Conservation (phyloP, 192 early-diverging fungal genomes). For the Coemansia sp. region DNA sequence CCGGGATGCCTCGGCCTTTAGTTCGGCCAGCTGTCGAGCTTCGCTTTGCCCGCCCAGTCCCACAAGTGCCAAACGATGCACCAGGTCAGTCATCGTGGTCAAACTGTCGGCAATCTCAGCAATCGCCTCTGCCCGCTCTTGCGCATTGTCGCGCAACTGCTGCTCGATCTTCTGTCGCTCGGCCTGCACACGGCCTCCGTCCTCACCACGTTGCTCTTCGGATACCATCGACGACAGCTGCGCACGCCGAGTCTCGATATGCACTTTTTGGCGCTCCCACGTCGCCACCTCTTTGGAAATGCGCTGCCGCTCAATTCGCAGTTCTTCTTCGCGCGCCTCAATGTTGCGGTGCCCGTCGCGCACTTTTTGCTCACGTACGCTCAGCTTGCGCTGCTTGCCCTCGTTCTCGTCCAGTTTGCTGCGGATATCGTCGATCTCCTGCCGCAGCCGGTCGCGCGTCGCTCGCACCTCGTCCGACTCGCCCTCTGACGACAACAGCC, state of each 20-base stretch:
- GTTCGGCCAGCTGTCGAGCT: constrained; percentile 7
- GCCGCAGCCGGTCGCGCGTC: constrained; percentile 18
- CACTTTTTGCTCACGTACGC: constrained; percentile 22
- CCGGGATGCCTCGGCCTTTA: constrained; percentile 19
- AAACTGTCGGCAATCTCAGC: background rate
- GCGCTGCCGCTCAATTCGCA: constrained; percentile 17
- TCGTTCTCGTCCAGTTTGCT: constrained; percentile 28
- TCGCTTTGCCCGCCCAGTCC: constrained; percentile 19
- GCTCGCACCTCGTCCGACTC: constrained; percentile 42
- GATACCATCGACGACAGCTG: constrained; percentile 21
- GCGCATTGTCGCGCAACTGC: constrained; percentile 16
- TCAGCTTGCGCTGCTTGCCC: constrained; percentile 25
- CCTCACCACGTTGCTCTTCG: constrained; percentile 22
- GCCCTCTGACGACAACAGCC: constrained; percentile 27
- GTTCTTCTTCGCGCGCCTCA: constrained; percentile 32
- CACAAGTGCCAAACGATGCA: constrained; percentile 12
- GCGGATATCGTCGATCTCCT: constrained; percentile 28
- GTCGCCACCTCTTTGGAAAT: constrained; percentile 3
- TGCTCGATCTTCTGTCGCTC: constrained; percentile 19
- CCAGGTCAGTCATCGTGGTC: background rate
- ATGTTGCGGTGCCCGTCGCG: constrained; percentile 29
- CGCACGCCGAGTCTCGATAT: constrained; percentile 27
- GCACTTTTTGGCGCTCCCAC: constrained; percentile 29
- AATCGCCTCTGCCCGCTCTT: constrained; percentile 17
- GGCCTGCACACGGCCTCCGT: background rate